phyloP scores from a whole-genome alignment of 2,329 filamentous ascomycete species.

The Fusarium nelsonii region DNA sequence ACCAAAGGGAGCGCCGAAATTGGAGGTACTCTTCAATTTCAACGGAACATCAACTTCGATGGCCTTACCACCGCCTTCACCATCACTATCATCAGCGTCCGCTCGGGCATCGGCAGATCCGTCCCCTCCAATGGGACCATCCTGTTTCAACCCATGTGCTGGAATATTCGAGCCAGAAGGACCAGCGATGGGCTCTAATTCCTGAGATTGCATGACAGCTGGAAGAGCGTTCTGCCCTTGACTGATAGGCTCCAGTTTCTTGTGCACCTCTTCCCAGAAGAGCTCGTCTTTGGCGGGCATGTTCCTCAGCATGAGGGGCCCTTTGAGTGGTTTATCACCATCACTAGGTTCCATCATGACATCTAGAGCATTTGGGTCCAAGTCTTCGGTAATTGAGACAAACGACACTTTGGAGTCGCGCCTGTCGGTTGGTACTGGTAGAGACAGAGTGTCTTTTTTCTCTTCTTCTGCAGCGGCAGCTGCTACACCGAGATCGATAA shows the following conservation, averaged over 20 bases:
- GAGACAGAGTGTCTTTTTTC: background rate
- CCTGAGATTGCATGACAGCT: constrained; percentile 55
- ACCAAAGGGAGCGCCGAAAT: constrained; percentile 63
- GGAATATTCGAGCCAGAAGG: constrained; percentile 31
- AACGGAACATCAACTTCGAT: constrained; percentile 60
- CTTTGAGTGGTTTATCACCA: constrained; percentile 61
- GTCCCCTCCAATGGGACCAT: constrained; percentile 41
- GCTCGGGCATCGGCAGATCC: constrained; percentile 40
- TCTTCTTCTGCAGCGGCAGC: constrained; percentile 11
- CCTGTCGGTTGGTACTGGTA: constrained; percentile 21
- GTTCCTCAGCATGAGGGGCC: constrained; percentile 67
- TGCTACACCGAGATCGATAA: constrained; percentile 23
- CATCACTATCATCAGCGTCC: constrained; percentile 45
- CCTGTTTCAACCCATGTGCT: constrained; percentile 13
- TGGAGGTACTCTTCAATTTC: constrained; percentile 59
- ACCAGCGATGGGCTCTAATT: constrained; percentile 32
- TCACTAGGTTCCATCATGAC: constrained; percentile 56
- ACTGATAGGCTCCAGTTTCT: constrained; percentile 65
- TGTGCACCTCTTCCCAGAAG: constrained; percentile 63
- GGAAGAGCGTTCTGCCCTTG: constrained; percentile 62
- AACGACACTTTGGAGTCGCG: constrained; percentile 39
- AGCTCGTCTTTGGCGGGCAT: constrained; percentile 68
- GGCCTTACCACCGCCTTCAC: constrained; percentile 44
- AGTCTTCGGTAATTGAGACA: constrained; percentile 20
- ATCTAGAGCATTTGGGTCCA: constrained; percentile 41